Percentiles rank a stretch among this genome's conserved stretches.
phyloP scores from a whole-genome alignment of 2,329 filamentous ascomycete genomes.

The Sphaerulina musiva region DNA sequence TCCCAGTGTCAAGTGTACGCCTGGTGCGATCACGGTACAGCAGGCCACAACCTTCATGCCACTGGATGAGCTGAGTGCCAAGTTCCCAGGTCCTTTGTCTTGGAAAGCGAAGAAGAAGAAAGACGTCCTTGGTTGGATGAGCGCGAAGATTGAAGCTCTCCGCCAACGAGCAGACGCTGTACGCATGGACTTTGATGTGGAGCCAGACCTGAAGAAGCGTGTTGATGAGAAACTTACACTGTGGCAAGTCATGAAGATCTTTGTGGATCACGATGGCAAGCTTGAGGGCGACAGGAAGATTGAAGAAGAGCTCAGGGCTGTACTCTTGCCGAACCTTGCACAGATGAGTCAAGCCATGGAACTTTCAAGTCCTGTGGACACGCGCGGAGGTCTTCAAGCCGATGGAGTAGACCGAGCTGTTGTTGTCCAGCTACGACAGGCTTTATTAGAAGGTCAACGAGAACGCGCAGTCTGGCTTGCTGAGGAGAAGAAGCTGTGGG shows the following conservation, averaged over 20 bases:
- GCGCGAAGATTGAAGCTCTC: constrained; percentile 64
- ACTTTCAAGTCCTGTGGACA: constrained; percentile 27
- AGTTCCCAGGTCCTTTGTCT: constrained; percentile 85
- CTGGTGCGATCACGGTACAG: constrained; percentile 74
- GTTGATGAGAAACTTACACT: constrained; percentile 72
- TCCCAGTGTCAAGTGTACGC: constrained; percentile 73
- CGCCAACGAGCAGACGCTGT: constrained; percentile 49
- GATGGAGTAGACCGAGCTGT: constrained; percentile 65
- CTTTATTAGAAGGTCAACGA: constrained; percentile 71
- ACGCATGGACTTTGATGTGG: constrained; percentile 45
- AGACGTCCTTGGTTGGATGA: constrained; percentile 76
- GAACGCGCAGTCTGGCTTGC: constrained; percentile 91
- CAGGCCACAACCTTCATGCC: constrained; percentile 68
- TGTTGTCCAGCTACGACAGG: constrained; percentile 64
- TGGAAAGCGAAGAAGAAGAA: constrained; percentile 96
- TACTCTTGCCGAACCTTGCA: constrained; percentile 59
- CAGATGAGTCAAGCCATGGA: constrained; percentile 34
- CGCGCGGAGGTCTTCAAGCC: constrained; percentile 33
- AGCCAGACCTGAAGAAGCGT: constrained; percentile 60
- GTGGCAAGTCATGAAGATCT: constrained; percentile 76
- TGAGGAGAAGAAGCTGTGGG: constrained; percentile 90
- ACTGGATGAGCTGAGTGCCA: constrained; percentile 63
- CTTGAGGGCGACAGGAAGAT: constrained; percentile 67
- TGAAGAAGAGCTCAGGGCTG: constrained; percentile 65
- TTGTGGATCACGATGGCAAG: constrained; percentile 79